A percentile compares a stretch with the other conserved stretches of the same genome.
Evolutionary conservation across 78 protist species (phyloP).

Genomic region (Cavenderia fasciculata): DNA sequence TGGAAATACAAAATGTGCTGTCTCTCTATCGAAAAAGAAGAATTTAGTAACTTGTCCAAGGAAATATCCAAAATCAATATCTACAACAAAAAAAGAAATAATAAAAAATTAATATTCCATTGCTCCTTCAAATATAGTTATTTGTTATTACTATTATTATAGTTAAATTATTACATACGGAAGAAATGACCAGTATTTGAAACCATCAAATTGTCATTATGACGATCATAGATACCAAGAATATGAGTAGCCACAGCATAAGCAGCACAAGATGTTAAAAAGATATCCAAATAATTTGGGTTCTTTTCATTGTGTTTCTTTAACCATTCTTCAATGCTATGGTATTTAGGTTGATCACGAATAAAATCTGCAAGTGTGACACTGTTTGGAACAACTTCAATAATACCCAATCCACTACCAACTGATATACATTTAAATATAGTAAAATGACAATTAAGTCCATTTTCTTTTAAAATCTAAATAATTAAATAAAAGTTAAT

Average conservation of each 20-base stretch:
- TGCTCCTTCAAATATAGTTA: neutral
- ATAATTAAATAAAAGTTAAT: neutral
- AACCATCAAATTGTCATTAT: slow-evolving; percentile 97
- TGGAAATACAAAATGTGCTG: slow-evolving; percentile 61
- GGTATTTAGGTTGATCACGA: slow-evolving; percentile 23
- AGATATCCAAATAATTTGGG: slow-evolving; percentile 58
- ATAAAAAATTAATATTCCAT: too few relatives aligned
- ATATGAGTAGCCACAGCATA: slow-evolving; percentile 97
- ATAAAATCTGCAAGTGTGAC: slow-evolving; percentile 88
- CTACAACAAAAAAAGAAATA: neutral
- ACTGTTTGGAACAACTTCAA: slow-evolving; percentile 92
- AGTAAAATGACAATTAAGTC: slow-evolving; percentile 84
- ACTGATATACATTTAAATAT: slow-evolving; percentile 85
- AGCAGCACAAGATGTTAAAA: slow-evolving; percentile 87
- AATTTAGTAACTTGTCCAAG: slow-evolving; percentile 63
- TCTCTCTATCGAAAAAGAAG: slow-evolving; percentile 61
- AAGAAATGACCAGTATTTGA: slow-evolving; percentile 84
- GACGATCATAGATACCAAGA: slow-evolving; percentile 98
- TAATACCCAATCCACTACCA: slow-evolving; percentile 90
- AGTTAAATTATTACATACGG: slow-evolving; percentile 5
- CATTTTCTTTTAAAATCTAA: slow-evolving; percentile 79
- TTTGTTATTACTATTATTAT: neutral
- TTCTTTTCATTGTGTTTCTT: slow-evolving; percentile 24
- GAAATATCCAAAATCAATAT: slow-evolving; percentile 70
- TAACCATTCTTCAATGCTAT: slow-evolving; percentile 84